These are phyloP conservation scores for Geosmithia morbida DNA, from an alignment of 2,329 filamentous ascomycete species.

Conservation along the genomic window DNA sequence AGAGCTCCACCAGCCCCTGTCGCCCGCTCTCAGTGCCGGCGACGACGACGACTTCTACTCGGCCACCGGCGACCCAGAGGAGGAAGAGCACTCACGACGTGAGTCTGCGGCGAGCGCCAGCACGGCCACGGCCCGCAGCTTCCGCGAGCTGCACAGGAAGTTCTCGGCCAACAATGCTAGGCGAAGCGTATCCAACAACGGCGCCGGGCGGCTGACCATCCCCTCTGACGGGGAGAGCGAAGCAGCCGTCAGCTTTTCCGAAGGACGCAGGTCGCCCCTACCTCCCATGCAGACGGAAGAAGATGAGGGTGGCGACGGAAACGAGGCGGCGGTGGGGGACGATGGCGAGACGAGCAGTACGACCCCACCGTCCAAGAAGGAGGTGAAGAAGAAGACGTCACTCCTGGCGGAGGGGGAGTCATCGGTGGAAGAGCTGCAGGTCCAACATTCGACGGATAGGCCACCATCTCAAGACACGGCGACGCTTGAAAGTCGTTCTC, in stretches of 20 bases:
- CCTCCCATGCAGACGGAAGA: slow-evolving; percentile 29
- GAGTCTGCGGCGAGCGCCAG: slow-evolving; percentile 50
- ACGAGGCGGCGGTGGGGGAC: slow-evolving; percentile 1
- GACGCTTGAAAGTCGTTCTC: not conserved
- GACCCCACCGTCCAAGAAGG: not conserved
- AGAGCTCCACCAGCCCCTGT: slow-evolving; percentile 8
- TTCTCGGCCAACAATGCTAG: slow-evolving; percentile 38
- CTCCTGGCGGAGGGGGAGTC: not conserved
- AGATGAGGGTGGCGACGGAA: slow-evolving; percentile 5
- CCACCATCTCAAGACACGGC: not conserved
- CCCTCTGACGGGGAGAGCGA: slow-evolving; percentile 47
- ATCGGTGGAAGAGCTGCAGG: not conserved
- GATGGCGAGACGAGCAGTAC: not conserved
- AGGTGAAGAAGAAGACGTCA: not conserved
- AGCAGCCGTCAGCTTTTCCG: slow-evolving; percentile 43
- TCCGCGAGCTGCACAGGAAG: slow-evolving; percentile 46
- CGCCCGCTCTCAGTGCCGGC: slow-evolving; percentile 17
- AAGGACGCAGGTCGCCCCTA: slow-evolving; percentile 40
- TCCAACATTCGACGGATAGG: not conserved
- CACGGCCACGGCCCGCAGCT: slow-evolving; percentile 52
- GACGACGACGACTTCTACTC: slow-evolving; percentile 38
- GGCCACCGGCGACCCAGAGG: slow-evolving; percentile 26
- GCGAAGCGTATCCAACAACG: slow-evolving; percentile 23
- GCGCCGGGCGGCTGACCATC: slow-evolving; percentile 20
- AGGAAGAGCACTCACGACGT: slow-evolving; percentile 36